Evolutionary conservation across 495 filamentous ascomycete genomes (phyloP), one percentile per base, ranked within the genome.

Genomic region (Achaetomiella virescens): DNA sequence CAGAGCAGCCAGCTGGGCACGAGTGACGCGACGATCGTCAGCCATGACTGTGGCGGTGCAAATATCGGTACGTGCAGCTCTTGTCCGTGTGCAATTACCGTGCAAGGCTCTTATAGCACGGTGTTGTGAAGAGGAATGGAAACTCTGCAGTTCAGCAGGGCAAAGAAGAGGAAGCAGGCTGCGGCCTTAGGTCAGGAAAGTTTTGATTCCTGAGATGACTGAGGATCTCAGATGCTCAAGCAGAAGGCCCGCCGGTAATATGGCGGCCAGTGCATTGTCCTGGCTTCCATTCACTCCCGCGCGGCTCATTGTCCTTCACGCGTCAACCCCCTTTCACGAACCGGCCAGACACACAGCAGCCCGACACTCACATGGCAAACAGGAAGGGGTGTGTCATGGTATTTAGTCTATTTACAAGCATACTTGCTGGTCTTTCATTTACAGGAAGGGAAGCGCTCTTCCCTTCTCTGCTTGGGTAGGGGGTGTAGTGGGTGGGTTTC

Each of bases 341-440:
- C 18, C 47, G 7, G n/a, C 11, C 21, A 22, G 18, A 18, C 7
- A 3, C 12, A 35, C 35, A 36, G 20, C 9, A 38, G 12, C 18
- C 6, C 12, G 9, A 14, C 20, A 17, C 17, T 33, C 8, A 11
- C 21, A 45, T 18, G 17, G 3, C 15, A 44, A 6, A 22, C 18
- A 52, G 25, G n/a, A n/a, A 33, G 48, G 53, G 56, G 56, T 31
- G 47, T 20, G 47, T 29, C 7, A 44, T 62, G 58, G 14, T 61
- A 55, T 58, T 55, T 61, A 12, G 36, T 62, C 63, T 65, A 62
- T 65, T 37, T 65, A 58, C 59, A 57, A 40, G 57, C 57, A 52
- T 52, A 8, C 9, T 31, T 21, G 52, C 44, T 57, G 52, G 12
- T 52, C 51, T 54, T 45, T 44, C 1, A 20, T 33, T 45, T 29